These are phyloP conservation scores for Xylaria sp. DNA, from an alignment of 2,329 filamentous ascomycete genomes.

Conservation along the genomic window DNA sequence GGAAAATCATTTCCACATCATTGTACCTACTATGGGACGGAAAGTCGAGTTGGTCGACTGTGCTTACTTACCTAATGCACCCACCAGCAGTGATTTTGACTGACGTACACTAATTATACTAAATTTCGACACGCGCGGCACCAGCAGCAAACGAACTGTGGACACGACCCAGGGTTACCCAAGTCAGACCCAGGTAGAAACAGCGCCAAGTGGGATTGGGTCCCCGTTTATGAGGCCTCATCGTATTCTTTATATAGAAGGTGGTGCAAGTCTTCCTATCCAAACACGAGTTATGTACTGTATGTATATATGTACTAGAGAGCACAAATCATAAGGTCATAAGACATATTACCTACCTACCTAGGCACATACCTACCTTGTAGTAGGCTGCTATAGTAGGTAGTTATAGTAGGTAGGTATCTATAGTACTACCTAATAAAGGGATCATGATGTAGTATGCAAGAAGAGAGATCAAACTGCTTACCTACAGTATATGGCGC, in stretches of 20 bases:
- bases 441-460: not conserved
- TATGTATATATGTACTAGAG: not conserved
- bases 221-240: slow-evolving; percentile 28
- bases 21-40: no score
- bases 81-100: not conserved
- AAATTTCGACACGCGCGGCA: slow-evolving; percentile 1
- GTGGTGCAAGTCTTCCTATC: slow-evolving; percentile 20
- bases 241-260: slow-evolving; percentile 28
- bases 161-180: slow-evolving; percentile 17
- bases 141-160: slow-evolving; percentile 13
- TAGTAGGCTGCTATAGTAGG: no score
- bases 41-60: no score
- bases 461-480: not conserved
- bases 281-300: slow-evolving; percentile 18
- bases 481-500: no score
- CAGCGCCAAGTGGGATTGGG: slow-evolving; percentile 19
- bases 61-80: no score
- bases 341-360: no score
- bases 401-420: no score
- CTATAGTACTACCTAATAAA: no score
- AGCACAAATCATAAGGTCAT: not conserved
- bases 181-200: slow-evolving; percentile 4
- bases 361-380: not conserved
- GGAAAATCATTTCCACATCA: no score
- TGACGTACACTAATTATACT: not conserved